Base-by-base conservation (phyloP, 108 stramenopile species). In the Hondaea fermentalgiana region DNA sequence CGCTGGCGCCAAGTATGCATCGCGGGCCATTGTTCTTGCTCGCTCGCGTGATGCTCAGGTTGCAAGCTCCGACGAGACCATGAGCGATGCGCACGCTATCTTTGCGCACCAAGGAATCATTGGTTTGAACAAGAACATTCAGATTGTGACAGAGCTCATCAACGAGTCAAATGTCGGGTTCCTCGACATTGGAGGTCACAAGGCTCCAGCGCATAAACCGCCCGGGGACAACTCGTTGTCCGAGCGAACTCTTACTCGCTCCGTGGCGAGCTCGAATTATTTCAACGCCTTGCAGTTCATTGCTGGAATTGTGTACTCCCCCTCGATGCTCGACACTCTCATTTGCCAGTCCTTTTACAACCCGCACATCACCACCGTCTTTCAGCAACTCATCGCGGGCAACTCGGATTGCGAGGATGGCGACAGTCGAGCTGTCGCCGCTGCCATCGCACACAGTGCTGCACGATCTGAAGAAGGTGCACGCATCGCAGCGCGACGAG, bases 81-180 rank as follows among this genome's bases (percentile, higher is more conserved):
- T 83, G 76, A 83, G 76, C 23, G 76, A 83, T 23, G 76, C 76
- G 0, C 5, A 83, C 51, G 45, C 76, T 6, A 83, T 83, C 51
- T 83, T 83, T 53, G 76, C 76, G n/a, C 76, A 83, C 51, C 76
- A 83, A 35, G 76, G 76, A 47, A 53, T 53, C 16, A 83, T 83
- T 53, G 76, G 76, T 16, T 45, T 83, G 17, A 83, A 83, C 5
- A 47, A 47, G 51, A 8, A 83, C 5, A 83, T 83, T 3, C 76
- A 83, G 4, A 83, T 83, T 23, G 76, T 83, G 17, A 83, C 76
- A 6, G 76, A 83, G 76, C 76, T 83, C 51, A 83, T 83, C 76
- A 83, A 83, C 5, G 45, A 53, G 76, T 83, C 76, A 23, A 83
- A 83, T 53, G 76, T 83, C 51, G 76, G 76, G 0, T 83, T 83